Evolutionary conservation across 2,329 filamentous ascomycete species (phyloP), one percentile per base, ranked within the genome.

Genomic region (Decorospora gaudefroyi): DNA sequence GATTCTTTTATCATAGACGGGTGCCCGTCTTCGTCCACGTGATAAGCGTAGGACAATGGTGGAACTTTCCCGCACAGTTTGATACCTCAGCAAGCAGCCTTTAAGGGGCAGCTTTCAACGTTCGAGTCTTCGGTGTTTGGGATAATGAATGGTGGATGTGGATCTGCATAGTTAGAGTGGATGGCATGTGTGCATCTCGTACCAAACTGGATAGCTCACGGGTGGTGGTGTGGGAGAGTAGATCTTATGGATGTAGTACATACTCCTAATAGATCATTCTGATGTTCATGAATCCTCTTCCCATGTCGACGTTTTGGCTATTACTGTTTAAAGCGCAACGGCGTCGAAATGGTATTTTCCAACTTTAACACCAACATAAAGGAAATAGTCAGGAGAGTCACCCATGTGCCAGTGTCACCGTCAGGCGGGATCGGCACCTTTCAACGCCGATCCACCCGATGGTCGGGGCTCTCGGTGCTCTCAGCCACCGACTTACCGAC

Each of bases 1-100:
- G 28, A 57, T 61, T 48, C 30, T 53, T 64, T 59, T 67, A 67
- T 55, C 55, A 65, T 69, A 67, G 64, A 69, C 57, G 54, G 50
- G 53, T 46, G 53, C 49, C 49, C 49, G 59, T 62, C 64, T 61
- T 53, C 57, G 52, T 56, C 47, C 48, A 59, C 49, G 60, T 50
- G 57, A 54, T 42, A 54, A 54, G 55, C 53, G 50, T 49, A 51
- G 52, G 48, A 35, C 42, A 41, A 42, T 40, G 51, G 51, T 49
- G 47, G 59, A 43, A 42, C 40, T 46, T 46, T 46, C 43, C 52
- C 46, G 52, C 53, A 53, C 49, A 57, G 39, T 57, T 57, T 62
- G 54, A 65, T 65, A 64, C 62, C 59, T 62, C 57, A 51, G n/a
- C 12, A 13, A 32, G 38, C 32, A 49, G 56, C 55, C 52, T 44